phyloP scores from a whole-genome alignment of 31 red algal species.

The Odonthalia washingtoniensis region DNA sequence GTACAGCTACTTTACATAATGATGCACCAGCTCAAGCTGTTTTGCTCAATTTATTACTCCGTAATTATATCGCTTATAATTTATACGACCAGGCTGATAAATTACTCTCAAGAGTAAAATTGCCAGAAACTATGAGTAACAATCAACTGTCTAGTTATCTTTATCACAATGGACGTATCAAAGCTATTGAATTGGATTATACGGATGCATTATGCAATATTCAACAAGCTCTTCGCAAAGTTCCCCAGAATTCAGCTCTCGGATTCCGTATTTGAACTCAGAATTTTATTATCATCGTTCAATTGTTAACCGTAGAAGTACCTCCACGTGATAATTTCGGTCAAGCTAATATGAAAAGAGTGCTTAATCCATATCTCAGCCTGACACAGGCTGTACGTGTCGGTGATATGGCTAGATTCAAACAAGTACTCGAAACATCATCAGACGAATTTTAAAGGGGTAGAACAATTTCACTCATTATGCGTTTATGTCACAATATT shows the following conservation, averaged over 20 bases:
- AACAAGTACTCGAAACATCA: conserved; percentile 69
- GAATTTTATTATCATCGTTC: conserved; percentile 92
- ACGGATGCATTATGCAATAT: conserved; percentile 88
- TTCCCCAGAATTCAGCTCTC: conserved; percentile 82
- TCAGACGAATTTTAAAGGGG: conserved; percentile 76
- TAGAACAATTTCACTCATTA: conserved; percentile 80
- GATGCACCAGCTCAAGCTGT: conserved; percentile 89
- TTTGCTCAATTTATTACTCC: conserved; percentile 90
- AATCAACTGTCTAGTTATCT: conserved; percentile 96
- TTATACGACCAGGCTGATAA: conserved; percentile 98
- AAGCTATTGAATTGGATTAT: conserved; percentile 96
- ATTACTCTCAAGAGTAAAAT: conserved; percentile 80
- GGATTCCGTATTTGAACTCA: conserved; percentile 86
- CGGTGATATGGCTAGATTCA: conserved; percentile 88
- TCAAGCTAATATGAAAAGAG: conserved; percentile 66
- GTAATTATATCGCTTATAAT: conserved; percentile 77
- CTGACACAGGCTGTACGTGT: conserved; percentile 88
- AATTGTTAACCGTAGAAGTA: conserved; percentile 92
- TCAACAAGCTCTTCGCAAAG: conserved; percentile 90
- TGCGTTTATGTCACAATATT: conserved; percentile 94
- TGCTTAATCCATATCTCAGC: conserved; percentile 83
- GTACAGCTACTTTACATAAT: conserved; percentile 84
- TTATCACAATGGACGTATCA: conserved; percentile 92
- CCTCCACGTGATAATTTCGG: conserved; percentile 81
- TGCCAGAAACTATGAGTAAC: conserved; percentile 95